Base-by-base conservation (phyloP, 2,329 filamentous ascomycete genomes). In the Cladophialophora yegresii region DNA sequence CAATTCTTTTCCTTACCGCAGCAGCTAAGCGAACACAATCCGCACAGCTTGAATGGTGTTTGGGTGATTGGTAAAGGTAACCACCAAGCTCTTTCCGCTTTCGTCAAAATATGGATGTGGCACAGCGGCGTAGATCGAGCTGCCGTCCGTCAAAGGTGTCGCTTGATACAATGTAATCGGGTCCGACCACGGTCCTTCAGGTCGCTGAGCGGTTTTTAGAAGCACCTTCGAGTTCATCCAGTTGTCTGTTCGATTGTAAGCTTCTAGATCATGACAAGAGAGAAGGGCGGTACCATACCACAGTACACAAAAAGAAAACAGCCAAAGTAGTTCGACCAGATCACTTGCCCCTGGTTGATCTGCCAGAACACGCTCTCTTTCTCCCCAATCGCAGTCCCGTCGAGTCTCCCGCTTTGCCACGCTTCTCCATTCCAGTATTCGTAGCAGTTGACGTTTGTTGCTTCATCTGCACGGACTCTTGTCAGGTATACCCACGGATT, bases 281-380 rank as follows among this genome's bases (percentile, higher is more conserved):
- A 3, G 0, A 2, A 4, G 6, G 12, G 4, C 4, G 13, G 28
- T 30, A 22, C 66, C 69, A 54, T 62, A 71, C 69, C 70, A 50
- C 64, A 69, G 40, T 71, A 72, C 7, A 71, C 62, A 54, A 72
- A 72, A n/a, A 72, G 43, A 47, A 70, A 71, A 45, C 67, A 68
- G n/a, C 57, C 57, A 43, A 67, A 67, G 23, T 65, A 69, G 12
- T 57, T 62, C 22, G 69, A 71, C 62, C 65, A 72, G 32, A 72
- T 51, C n/a, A 72, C 67, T 58, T 71, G 70, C 8, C 71, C 71
- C 57, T 72, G 71, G 50, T 72, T 71, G 66, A 71, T 64, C 54
- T 71, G 69, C 71, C 71, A 71, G 51, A 72, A 72, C 10, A 72
- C 62, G 33, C 69, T 69, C 61, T 71, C 67, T 43, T 69, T 71